phyloP scores from a whole-genome alignment of 768 basidiomycete genomes.

The Rhodotorula paludigena region DNA sequence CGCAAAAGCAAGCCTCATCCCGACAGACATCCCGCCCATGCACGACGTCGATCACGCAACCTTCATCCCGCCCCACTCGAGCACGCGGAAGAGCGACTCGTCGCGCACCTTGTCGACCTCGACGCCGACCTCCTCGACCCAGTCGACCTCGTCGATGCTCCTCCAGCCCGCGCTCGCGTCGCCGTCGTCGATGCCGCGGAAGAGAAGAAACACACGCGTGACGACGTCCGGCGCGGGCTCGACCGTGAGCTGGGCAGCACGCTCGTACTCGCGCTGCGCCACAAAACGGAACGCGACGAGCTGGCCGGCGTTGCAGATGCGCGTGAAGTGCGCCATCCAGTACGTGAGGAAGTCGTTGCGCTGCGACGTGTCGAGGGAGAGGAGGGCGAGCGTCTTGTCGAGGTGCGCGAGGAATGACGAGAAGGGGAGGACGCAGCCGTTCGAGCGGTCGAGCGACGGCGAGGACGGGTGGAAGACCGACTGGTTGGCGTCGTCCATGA shows the following conservation, averaged over 20 bases:
- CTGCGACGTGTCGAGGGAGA: slow-evolving; percentile 52
- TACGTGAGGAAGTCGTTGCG: slow-evolving; percentile 55
- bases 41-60: background rate
- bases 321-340: slow-evolving; percentile 53
- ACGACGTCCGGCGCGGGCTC: slow-evolving; percentile 52
- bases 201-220: slow-evolving; percentile 11
- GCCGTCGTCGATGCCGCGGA: slow-evolving; percentile 1
- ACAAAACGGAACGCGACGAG: slow-evolving; percentile 53
- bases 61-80: slow-evolving; percentile 25
- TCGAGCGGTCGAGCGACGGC: slow-evolving; percentile 5
- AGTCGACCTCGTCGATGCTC: slow-evolving; percentile 3
- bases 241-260: slow-evolving; percentile 49
- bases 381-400: slow-evolving; percentile 45
- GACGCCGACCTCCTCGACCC: slow-evolving; percentile 4
- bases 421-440: slow-evolving; percentile 47
- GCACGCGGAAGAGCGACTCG: slow-evolving; percentile 7
- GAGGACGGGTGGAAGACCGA: slow-evolving; percentile 19
- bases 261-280: slow-evolving; percentile 51
- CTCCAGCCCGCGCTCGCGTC: background rate
- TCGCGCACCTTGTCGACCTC: background rate
- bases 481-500: too few species aligned
- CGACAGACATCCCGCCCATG: too few species aligned
- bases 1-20: too few species aligned
- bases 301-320: slow-evolving; percentile 43
- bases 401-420: slow-evolving; percentile 48